Evolutionary conservation across 2,329 filamentous ascomycete genomes (phyloP).

Genomic region (Kalaharituber pfeilii): DNA sequence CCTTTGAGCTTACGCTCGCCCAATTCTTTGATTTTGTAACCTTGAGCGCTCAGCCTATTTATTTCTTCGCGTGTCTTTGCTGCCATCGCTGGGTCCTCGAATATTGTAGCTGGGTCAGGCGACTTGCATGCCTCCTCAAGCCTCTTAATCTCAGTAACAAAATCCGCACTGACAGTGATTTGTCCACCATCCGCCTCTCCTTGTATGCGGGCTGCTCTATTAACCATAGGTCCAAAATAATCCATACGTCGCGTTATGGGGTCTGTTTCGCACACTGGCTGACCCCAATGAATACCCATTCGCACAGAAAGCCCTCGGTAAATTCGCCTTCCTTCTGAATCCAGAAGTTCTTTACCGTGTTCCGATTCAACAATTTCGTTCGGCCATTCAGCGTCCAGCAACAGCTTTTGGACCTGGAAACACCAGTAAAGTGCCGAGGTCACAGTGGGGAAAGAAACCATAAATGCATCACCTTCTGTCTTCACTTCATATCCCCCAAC

Average conservation of each 20-base stretch:
- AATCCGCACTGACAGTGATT: constrained; percentile 91
- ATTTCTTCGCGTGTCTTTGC: constrained; percentile 44
- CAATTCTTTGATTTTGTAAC: constrained; percentile 92
- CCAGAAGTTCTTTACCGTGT: constrained; percentile 56
- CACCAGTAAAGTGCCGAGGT: constrained; percentile 91
- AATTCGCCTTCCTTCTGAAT: constrained; percentile 76
- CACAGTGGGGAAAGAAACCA: constrained; percentile 95
- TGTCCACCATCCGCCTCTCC: constrained; percentile 91
- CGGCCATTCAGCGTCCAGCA: constrained; percentile 84
- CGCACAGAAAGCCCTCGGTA: constrained; percentile 88
- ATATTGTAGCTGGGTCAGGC: background rate
- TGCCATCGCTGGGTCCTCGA: constrained; percentile 39
- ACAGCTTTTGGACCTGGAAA: constrained; percentile 76
- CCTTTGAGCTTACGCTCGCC: constrained; percentile 92
- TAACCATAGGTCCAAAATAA: constrained; percentile 98
- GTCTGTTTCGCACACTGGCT: constrained; percentile 85
- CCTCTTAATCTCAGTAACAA: constrained; percentile 86
- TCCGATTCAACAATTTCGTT: constrained; percentile 77
- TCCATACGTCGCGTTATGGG: constrained; percentile 97
- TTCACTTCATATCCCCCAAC: constrained; percentile 98
- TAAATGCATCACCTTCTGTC: constrained; percentile 98
- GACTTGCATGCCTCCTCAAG: constrained; percentile 43
- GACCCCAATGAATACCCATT: constrained; percentile 95
- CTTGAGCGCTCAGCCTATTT: constrained; percentile 69
- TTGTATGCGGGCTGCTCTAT: constrained; percentile 85